Evolutionary conservation across 306 rosid genomes (phyloP), one percentile per base, ranked within the genome.

Genomic region (Malus sieversii): DNA sequence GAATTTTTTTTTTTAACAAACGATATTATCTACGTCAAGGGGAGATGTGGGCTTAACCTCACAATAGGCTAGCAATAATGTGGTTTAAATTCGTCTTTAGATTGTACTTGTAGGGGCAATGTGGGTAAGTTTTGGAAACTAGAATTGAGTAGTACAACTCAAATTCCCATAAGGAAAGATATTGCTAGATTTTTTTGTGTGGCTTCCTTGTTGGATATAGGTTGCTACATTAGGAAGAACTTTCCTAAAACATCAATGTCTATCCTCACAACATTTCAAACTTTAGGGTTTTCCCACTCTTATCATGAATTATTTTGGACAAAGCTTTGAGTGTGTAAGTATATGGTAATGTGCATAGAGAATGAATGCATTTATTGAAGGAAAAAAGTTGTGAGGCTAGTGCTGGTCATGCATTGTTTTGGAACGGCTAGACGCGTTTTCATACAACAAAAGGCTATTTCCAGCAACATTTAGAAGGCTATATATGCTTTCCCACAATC

Each of bases 11-110:
- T n/a, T 20, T 57, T 0, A 4, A 38, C 2, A 38, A 38, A 38
- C 0, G 2, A 38, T 38, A 7, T 35, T 35, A 35, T 35, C 9
- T 38, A 38, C 2, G 0, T 0, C 1, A 38, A 7, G 0, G 0
- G 2, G 0, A 38, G 2, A 38, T 0, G 10, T 7, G 10, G 0
- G 2, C 2, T 38, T 38, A 38, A 0, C 2, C 9, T 38, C 10
- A 38, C 2, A 38, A 35, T 35, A 0, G 0, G 0, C 2, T 35
- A 35, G 0, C 0, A 35, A 35, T 35, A 35, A 35, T 35, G 2
- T 35, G 0, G 0, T 35, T 35, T 8, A 35, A 35, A 35, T 35
- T 35, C 40, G 40, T 0, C 2, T 57, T 15, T 15, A 16, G 20
- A 0, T 51, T 51, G 57, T 16, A 16, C 57, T 16, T 51, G 8